Evolutionary conservation across 768 basidiomycete genomes (phyloP), one percentile per base, ranked within the genome.

Genomic region (Lactifluus echinatus): DNA sequence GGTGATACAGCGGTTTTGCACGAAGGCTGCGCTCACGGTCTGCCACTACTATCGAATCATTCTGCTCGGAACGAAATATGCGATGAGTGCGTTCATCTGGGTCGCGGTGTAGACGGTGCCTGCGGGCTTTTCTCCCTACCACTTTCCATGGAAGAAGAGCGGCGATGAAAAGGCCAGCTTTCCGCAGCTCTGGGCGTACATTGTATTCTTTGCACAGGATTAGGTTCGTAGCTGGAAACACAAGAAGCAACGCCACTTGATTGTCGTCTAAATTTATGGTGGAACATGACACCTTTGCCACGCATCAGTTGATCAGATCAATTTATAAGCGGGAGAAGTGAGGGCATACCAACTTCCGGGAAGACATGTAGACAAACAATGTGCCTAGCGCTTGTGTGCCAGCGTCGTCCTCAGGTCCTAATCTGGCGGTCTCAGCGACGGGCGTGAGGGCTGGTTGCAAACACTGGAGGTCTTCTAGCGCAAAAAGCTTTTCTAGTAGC

Each of bases 351-450:
- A 55, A n/a, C 61, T 56, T 19, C 59, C 74, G 43, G 60, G 84
- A 85, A 69, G 80, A 64, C 75, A 88, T 75, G 55, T 80, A 76
- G 2, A 63, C 52, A 17, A 70, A 70, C 14, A 87, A 60, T 4
- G 74, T 71, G 33, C 65, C 66, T 44, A 85, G 68, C 1, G 70
- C 60, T 23, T 68, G 67, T 1, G 64, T 64, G 62, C 84, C 82
- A 40, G 65, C 64, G 3, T 71, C 69, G 10, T 70, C 69, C 28
- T 65, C 67, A 31, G 79, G 71, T 24, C 69, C 72, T 5, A 88
- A 59, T 53, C 73, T 74, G 2, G 77, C 85, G 61, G 78, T 71
- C 57, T 87, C 85, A 21, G 79, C 72, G 17, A 75, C 68, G 17
- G 69, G 70, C 28, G 75, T 71, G 64, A 80, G 83, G 7, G 80